phyloP scores from a whole-genome alignment of 2,329 filamentous ascomycete genomes.

The Botrytis tulipae region DNA sequence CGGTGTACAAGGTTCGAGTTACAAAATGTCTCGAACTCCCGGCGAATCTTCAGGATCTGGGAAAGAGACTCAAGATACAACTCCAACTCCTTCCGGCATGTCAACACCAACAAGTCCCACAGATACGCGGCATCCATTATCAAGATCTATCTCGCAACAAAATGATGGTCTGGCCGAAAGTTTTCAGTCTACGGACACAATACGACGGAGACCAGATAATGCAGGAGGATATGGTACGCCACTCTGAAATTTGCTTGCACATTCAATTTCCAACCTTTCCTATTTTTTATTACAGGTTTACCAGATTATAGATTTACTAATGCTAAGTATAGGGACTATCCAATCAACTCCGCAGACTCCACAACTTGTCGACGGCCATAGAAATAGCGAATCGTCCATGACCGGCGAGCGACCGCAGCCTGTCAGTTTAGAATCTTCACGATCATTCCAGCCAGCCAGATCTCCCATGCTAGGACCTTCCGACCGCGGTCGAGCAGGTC shows the following conservation, averaged over 20 bases:
- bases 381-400: slow-evolving; percentile 35
- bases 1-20: not conserved
- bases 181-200: slow-evolving; percentile 58
- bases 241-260: not conserved
- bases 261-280: not conserved
- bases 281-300: not conserved
- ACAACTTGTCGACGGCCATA: slow-evolving; percentile 31
- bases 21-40: slow-evolving; percentile 28
- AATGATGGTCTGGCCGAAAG: slow-evolving; percentile 52
- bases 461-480: slow-evolving; percentile 38
- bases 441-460: slow-evolving; percentile 32
- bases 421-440: slow-evolving; percentile 36
- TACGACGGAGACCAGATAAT: slow-evolving; percentile 55
- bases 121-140: slow-evolving; percentile 47
- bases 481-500: slow-evolving; percentile 38
- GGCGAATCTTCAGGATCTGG: slow-evolving; percentile 22
- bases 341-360: slow-evolving; percentile 21
- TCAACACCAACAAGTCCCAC: slow-evolving; percentile 47
- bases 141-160: slow-evolving; percentile 32
- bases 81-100: slow-evolving; percentile 29
- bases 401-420: slow-evolving; percentile 32
- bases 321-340: slow-evolving; percentile 32
- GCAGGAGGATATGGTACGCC: slow-evolving; percentile 51
- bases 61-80: slow-evolving; percentile 23
- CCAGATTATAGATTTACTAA: not conserved